Evolutionary conservation across 1,284 basidiomycete species (phyloP).

Genomic region (Coniferiporia weirii): DNA sequence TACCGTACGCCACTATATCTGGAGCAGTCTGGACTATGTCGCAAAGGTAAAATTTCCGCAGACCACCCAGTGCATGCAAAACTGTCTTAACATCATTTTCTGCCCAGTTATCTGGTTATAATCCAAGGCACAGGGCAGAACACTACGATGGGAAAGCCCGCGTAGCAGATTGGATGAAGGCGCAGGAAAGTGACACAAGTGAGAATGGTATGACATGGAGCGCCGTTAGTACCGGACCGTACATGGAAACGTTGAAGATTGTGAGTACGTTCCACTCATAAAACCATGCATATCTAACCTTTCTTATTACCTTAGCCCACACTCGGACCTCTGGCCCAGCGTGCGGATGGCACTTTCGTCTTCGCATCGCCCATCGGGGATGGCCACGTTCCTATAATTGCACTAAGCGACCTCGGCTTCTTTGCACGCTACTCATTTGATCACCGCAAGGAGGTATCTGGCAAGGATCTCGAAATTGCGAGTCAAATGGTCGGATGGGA

Average conservation of each 20-base stretch:
- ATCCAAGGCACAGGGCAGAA: slow-evolving; percentile 31
- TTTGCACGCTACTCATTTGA: slow-evolving; percentile 45
- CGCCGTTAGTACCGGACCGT: no score
- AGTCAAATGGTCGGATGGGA: slow-evolving; percentile 41
- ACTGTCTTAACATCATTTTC: no score
- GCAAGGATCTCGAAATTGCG: slow-evolving; percentile 35
- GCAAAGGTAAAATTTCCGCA: no score
- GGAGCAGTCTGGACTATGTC: no score
- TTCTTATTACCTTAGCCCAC: no score
- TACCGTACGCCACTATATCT: no score
- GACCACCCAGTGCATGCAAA: no score
- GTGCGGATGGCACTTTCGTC: slow-evolving; percentile 39
- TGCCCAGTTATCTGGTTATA: no score
- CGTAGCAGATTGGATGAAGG: slow-evolving; percentile 37
- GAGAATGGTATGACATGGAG: slow-evolving; percentile 37
- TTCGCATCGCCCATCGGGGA: slow-evolving; percentile 36
- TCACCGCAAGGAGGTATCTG: slow-evolving; percentile 35
- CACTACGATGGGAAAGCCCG: slow-evolving; percentile 41
- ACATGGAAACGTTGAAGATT: slow-evolving; percentile 39
- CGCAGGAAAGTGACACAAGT: slow-evolving; percentile 35
- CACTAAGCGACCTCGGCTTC: slow-evolving; percentile 40
- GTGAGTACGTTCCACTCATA: no score
- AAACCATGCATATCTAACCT: no score
- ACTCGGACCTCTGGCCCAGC: no score
- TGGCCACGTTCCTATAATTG: slow-evolving; percentile 39